Evolutionary conservation across 1,139 yeast genomes (phyloP).

Genomic region (Arxiozyma telluris): DNA sequence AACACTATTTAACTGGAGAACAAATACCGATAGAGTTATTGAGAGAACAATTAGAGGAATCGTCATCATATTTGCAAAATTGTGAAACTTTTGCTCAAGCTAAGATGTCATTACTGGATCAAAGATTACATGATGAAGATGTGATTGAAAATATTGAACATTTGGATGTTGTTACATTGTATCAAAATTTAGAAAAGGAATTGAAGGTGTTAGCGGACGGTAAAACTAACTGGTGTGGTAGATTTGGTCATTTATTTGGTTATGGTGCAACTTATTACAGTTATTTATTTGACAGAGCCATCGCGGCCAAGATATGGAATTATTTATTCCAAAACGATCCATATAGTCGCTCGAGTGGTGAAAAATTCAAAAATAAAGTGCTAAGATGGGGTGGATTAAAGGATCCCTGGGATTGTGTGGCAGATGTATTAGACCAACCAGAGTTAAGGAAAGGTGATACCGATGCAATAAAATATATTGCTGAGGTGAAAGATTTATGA

Average conservation of each 20-base stretch:
- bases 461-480: slow-evolving; percentile 65
- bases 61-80: slow-evolving; percentile 45
- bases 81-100: slow-evolving; percentile 83
- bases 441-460: slow-evolving; percentile 58
- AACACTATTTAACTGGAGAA: slow-evolving; percentile 61
- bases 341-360: slow-evolving; percentile 63
- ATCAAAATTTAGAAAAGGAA: slow-evolving; percentile 55
- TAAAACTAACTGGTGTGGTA: slow-evolving; percentile 83
- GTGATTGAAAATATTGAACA: slow-evolving; percentile 21
- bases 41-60: slow-evolving; percentile 41
- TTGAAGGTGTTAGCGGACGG: slow-evolving; percentile 51
- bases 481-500: slow-evolving; percentile 31
- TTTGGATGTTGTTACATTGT: slow-evolving; percentile 44
- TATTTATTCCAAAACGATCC: slow-evolving; percentile 64
- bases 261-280: slow-evolving; percentile 94
- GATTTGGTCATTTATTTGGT: slow-evolving; percentile 85
- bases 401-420: slow-evolving; percentile 82
- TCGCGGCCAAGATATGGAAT: slow-evolving; percentile 80
- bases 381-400: slow-evolving; percentile 90
- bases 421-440: slow-evolving; percentile 63
- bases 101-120: slow-evolving; percentile 85
- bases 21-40: slow-evolving; percentile 47
- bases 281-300: slow-evolving; percentile 83
- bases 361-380: slow-evolving; percentile 58
- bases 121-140: slow-evolving; percentile 50